Evolutionary conservation across 2,329 filamentous ascomycete genomes (phyloP), one percentile per base, ranked within the genome.

Genomic region (Fusarium praegraminearum): DNA sequence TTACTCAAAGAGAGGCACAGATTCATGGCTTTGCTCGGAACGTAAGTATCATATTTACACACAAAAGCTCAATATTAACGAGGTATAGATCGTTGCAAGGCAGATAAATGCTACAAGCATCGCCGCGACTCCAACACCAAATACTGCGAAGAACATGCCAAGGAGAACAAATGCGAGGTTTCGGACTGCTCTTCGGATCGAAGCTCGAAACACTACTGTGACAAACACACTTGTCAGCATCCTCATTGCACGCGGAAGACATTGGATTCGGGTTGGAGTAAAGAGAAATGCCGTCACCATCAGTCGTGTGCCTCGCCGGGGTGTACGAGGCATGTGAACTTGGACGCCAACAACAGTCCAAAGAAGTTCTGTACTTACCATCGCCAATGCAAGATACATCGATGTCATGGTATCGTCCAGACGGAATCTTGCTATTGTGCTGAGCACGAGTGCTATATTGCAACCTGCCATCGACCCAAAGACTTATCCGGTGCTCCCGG

Each of bases 361-460:
- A 11, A 9, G 2, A 16, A 4, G 5, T 71, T 59, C 7, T 74
- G 72, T 24, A 30, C 2, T 13, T 47, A 56, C 20, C 72, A 74
- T 28, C 33, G n/a, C 3, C 16, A 41, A 11, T 74, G 72, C 22
- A 33, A 40, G 2, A 57, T 67, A 6, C 38, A 28, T 3, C 16
- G 44, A 28, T 74, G 72, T 9, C 44, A 67, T 32, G 18, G 35
- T 15, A 55, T 70, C 16, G 22, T 58, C 2, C 13, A 38, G 7
- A 36, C n/a, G 5, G 56, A 44, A 7, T 58, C 33, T 5, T 46
- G 20, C 6, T 71, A 36, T n/a, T 74, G 64, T 20, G 24, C 16
- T 8, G 46, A 61, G 18, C 72, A 74, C 26, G 35, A 51, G 18
- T 74, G 72, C 15, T n/a, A 38, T 5, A 30, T 61, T 4, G 13